phyloP scores from a whole-genome alignment of 169 alveolate genomes.

The Hepatocystis sp. region DNA sequence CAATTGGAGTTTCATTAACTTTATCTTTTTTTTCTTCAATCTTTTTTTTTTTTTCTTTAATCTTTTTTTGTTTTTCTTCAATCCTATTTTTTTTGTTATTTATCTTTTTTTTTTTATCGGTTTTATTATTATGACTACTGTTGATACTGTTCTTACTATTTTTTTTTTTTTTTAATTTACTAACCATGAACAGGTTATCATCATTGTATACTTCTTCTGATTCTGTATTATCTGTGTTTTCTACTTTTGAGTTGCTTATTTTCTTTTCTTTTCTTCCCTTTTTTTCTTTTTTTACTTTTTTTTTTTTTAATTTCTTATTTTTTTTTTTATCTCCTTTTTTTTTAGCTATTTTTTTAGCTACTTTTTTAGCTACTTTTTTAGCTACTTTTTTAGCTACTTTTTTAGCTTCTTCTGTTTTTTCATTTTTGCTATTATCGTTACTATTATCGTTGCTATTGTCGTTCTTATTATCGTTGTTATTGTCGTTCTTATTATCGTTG shows the following conservation, averaged over 20 bases:
- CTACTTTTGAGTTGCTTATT: neutral
- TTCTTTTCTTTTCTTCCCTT: neutral
- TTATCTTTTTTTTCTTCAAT: neutral
- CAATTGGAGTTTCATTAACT: neutral
- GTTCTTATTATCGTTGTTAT: too few relatives aligned
- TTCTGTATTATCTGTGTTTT: slow-evolving; percentile 5
- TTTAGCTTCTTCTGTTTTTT: neutral
- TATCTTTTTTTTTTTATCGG: neutral
- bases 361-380: neutral
- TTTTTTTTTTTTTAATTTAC: slow-evolving; percentile 19
- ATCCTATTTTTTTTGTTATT: neutral
- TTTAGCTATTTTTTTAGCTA: neutral
- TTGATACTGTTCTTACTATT: slow-evolving; percentile 4
- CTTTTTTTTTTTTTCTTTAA: neutral
- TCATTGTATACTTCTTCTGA: slow-evolving; percentile 41
- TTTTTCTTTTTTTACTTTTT: neutral
- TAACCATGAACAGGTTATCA: slow-evolving; percentile 57
- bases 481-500: too few relatives aligned
- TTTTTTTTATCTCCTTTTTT: slow-evolving; percentile 18
- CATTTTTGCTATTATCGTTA: neutral
- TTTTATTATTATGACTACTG: neutral
- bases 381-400: too few relatives aligned
- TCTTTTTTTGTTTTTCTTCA: neutral
- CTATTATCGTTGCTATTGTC: neutral
- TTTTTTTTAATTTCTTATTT: slow-evolving; percentile 11